phyloP scores from a whole-genome alignment of 768 basidiomycete species.

The Boletales sp. region DNA sequence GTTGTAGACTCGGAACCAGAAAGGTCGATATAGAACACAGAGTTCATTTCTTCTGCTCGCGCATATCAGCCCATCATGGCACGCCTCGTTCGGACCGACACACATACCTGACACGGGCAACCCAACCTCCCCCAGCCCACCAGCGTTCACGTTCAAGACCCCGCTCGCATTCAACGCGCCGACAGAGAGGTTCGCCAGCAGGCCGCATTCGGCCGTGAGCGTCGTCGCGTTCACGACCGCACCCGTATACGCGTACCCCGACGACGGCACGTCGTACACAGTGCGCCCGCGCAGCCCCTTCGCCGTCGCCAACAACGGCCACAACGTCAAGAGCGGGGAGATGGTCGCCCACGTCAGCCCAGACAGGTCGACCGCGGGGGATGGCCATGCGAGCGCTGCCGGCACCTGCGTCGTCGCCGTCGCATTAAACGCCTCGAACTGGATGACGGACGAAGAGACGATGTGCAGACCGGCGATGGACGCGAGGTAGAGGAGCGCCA shows the following conservation, averaged over 20 bases:
- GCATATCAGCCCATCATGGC: neutral
- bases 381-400: neutral
- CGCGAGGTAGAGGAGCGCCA: conserved; percentile 11
- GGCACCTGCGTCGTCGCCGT: neutral
- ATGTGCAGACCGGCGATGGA: conserved; percentile 20
- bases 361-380: neutral
- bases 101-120: neutral
- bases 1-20: neutral
- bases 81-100: too few species aligned
- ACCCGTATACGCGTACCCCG: neutral
- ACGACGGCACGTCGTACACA: conserved; percentile 13
- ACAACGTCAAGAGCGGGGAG: neutral
- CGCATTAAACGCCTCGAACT: conserved; percentile 14
- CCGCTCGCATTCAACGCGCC: neutral
- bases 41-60: neutral
- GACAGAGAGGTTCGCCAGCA: conserved; percentile 6
- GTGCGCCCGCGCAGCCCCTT: conserved; percentile 9
- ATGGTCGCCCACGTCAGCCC: neutral
- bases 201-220: conserved; percentile 14
- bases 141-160: neutral
- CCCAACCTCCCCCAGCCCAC: conserved; percentile 3
- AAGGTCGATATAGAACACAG: neutral
- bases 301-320: conserved; percentile 3
- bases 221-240: conserved; percentile 17
- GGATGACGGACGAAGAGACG: conserved; percentile 20